Conservation (phyloP, 495 filamentous ascomycete genomes). For the Lepraria neglecta region DNA sequence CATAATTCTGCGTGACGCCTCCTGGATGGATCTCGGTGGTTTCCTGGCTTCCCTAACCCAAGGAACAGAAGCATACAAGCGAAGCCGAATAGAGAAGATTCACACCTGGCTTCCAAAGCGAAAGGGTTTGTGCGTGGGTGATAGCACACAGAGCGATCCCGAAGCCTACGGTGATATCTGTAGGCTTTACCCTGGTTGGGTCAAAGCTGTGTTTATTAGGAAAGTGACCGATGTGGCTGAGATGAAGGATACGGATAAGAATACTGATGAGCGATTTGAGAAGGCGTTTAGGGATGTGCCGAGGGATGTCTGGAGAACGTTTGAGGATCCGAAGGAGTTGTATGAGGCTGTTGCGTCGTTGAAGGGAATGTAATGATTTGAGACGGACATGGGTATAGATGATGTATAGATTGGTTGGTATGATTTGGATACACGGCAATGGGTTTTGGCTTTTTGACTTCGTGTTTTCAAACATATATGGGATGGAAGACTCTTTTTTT, state of each 20-base stretch:
- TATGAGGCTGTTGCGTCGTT: slow-evolving; percentile 43
- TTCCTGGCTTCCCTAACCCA: slow-evolving; percentile 72
- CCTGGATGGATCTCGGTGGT: slow-evolving; percentile 78
- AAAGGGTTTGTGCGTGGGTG: slow-evolving; percentile 77
- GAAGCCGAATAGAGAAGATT: slow-evolving; percentile 71
- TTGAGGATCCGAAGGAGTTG: slow-evolving; percentile 66
- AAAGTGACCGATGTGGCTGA: slow-evolving; percentile 72
- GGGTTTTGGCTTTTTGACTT: neutral
- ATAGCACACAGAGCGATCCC: slow-evolving; percentile 86
- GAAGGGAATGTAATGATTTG: slow-evolving; percentile 20
- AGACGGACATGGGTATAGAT: neutral
- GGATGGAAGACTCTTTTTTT: neutral
- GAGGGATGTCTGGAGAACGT: slow-evolving; percentile 66
- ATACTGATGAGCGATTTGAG: slow-evolving; percentile 66
- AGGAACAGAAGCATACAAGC: slow-evolving; percentile 81
- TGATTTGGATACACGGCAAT: neutral
- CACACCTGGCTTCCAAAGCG: slow-evolving; percentile 67
- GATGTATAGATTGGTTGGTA: neutral
- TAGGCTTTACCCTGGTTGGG: slow-evolving; percentile 57
- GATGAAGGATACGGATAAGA: slow-evolving; percentile 63
- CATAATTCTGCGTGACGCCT: slow-evolving; percentile 74
- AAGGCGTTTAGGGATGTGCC: slow-evolving; percentile 74
- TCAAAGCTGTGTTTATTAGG: slow-evolving; percentile 73
- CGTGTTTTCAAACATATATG: no score
- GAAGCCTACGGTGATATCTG: slow-evolving; percentile 78